phyloP scores from a whole-genome alignment of 179 eudicot species.

The Gypsophila paniculata region DNA sequence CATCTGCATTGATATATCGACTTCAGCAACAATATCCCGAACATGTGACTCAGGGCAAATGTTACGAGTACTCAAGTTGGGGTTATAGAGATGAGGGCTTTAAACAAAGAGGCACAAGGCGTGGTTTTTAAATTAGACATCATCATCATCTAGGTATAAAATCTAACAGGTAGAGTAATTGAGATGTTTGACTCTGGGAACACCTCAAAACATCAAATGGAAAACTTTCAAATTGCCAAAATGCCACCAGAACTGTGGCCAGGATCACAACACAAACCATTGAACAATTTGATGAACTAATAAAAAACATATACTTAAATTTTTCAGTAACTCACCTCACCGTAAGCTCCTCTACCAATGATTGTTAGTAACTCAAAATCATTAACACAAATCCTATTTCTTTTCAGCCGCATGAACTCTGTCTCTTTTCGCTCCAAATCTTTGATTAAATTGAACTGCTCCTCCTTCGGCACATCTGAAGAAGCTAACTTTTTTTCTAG shows the following conservation, averaged over 20 bases:
- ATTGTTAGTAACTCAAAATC: constrained; percentile 88
- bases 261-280: not conserved
- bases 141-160: not conserved
- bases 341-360: constrained; percentile 92
- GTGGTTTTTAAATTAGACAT: not conserved
- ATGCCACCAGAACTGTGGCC: not conserved
- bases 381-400: constrained; percentile 86
- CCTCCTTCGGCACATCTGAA: constrained; percentile 90
- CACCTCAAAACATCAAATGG: not conserved
- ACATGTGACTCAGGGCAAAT: not conserved
- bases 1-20: not conserved
- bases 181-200: not conserved
- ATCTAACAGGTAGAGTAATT: not conserved
- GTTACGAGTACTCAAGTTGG: too few species aligned
- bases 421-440: constrained; percentile 95
- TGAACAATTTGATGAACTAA: constrained; percentile 6
- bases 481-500: constrained; percentile 78
- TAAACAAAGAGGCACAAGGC: not conserved
- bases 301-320: not conserved
- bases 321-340: constrained; percentile 58
- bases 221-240: constrained; percentile 7
- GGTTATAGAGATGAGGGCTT: too few species aligned
- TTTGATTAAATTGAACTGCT: constrained; percentile 74
- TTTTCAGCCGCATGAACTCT: constrained; percentile 80
- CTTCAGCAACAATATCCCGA: constrained; percentile 1